Evolutionary conservation across 2,329 filamentous ascomycete genomes (phyloP).

Genomic region (Fusarium stilboides): DNA sequence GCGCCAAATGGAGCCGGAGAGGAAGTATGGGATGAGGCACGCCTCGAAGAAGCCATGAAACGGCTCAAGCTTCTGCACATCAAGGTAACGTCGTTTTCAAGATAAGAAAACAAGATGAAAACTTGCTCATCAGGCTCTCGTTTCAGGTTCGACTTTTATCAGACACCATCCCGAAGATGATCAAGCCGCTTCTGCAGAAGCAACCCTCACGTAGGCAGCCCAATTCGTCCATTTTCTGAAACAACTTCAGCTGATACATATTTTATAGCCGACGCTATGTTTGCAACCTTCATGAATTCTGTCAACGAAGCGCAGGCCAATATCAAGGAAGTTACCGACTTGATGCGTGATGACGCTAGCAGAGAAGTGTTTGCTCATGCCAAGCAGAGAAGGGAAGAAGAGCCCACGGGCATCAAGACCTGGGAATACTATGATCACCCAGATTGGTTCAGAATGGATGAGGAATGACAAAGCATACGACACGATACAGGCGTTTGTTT

Average conservation of each 20-base stretch:
- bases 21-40: conserved; percentile 64
- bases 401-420: conserved; percentile 70
- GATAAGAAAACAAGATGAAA: conserved; percentile 25
- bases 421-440: conserved; percentile 74
- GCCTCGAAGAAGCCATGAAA: conserved; percentile 65
- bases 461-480: conserved; percentile 31
- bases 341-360: conserved; percentile 64
- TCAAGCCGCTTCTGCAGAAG: conserved; percentile 65
- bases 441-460: conserved; percentile 66
- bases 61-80: conserved; percentile 69
- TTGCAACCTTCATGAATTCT: conserved; percentile 63
- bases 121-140: conserved; percentile 38
- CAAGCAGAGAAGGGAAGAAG: conserved; percentile 66
- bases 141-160: conserved; percentile 54
- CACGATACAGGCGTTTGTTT: conserved; percentile 16
- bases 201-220: conserved; percentile 65
- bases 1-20: conserved; percentile 44
- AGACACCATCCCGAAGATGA: conserved; percentile 57
- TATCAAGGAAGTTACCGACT: conserved; percentile 65
- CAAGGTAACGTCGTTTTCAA: conserved; percentile 58
- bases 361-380: conserved; percentile 67
- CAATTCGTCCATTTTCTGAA: conserved; percentile 36
- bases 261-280: conserved; percentile 65
- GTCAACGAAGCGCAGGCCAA: conserved; percentile 64
- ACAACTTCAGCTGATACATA: conserved; percentile 27